These are phyloP conservation scores for Hypoxylon lenormandii DNA, from an alignment of 495 filamentous ascomycete species.

Conservation along the genomic window DNA sequence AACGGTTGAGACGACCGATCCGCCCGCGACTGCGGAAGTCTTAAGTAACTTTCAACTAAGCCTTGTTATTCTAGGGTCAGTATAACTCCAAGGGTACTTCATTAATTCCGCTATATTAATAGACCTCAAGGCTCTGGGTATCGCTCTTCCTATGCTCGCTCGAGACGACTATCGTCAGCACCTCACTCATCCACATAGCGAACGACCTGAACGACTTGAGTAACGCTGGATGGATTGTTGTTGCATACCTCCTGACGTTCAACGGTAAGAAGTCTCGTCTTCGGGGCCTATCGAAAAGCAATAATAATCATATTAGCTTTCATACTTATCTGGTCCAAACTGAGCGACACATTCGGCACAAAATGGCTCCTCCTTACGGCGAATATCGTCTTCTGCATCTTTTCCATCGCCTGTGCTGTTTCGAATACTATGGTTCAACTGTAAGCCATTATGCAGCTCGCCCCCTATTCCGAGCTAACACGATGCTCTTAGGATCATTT, in stretches of 20 bases:
- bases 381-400: background rate
- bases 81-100: background rate
- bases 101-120: background rate
- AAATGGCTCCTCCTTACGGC: constrained; percentile 1
- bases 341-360: background rate
- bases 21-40: constrained; percentile 3
- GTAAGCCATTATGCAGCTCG: background rate
- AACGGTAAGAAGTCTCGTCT: background rate
- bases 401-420: background rate
- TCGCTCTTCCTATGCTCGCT: constrained; percentile 14
- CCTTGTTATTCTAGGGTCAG: constrained; percentile 24
- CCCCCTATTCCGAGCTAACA: background rate
- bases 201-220: constrained; percentile 6
- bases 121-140: constrained; percentile 1
- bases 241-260: constrained; percentile 7
- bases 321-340: background rate
- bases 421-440: background rate
- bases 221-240: constrained; percentile 10
- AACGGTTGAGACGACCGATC: background rate
- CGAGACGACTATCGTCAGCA: constrained; percentile 12
- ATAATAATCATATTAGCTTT: background rate
- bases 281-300: background rate
- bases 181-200: constrained; percentile 10
- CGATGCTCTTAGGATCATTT: constrained; percentile 56
- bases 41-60: constrained; percentile 13